Evolutionary conservation across 331 rosid genomes (phyloP).

Genomic region (Quercus phellos): DNA sequence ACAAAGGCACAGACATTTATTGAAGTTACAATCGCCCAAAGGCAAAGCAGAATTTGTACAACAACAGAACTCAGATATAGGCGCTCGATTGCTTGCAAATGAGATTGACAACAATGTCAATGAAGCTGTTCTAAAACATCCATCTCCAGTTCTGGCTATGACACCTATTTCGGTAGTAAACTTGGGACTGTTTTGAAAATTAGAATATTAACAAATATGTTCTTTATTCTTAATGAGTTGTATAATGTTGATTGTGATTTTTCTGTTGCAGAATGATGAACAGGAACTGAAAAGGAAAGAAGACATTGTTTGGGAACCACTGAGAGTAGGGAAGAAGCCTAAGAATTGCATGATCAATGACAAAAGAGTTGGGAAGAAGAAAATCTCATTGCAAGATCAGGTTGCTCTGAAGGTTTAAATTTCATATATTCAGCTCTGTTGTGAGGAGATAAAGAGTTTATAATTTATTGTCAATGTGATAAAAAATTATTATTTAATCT

Average conservation of each 20-base stretch:
- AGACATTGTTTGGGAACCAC: constrained; percentile 16
- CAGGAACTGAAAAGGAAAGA: constrained; percentile 6
- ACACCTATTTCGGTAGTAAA: neutral
- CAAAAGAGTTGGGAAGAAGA: constrained; percentile 31
- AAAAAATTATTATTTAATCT: too few relatives aligned
- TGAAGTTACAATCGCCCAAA: constrained; percentile 19
- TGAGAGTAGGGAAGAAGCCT: constrained; percentile 26
- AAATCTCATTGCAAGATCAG: constrained; percentile 27
- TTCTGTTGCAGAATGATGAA: constrained; percentile 18
- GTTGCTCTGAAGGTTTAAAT: constrained; percentile 33
- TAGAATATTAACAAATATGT: neutral
- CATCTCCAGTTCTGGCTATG: neutral
- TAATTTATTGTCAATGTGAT: neutral
- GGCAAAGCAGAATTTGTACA: constrained; percentile 15
- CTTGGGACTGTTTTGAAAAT: neutral
- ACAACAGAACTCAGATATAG: constrained; percentile 13
- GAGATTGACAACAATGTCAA: constrained; percentile 10
- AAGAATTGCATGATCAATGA: constrained; percentile 12
- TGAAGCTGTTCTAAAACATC: constrained; percentile 12
- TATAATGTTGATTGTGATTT: neutral
- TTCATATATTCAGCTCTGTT: neutral
- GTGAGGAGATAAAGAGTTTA: neutral
- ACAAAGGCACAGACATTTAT: constrained; percentile 28
- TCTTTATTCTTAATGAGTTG: neutral
- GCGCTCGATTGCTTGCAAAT: constrained; percentile 4